These are phyloP conservation scores for Plenodomus tracheiphilus DNA, from an alignment of 2,329 filamentous ascomycete species.

Conservation along the genomic window DNA sequence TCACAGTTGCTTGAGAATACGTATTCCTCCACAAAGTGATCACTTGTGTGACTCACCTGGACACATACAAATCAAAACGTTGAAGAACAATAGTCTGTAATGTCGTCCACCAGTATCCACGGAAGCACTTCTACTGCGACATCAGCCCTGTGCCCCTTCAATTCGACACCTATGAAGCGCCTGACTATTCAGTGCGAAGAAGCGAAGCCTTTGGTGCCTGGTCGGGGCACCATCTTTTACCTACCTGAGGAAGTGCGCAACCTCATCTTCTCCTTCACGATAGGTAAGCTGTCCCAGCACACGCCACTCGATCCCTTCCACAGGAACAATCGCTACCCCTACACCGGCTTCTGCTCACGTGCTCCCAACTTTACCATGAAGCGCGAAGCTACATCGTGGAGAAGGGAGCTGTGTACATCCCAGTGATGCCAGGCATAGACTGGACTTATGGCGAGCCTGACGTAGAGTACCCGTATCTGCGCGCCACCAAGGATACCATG, in stretches of 20 bases:
- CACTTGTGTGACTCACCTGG: too few relatives aligned
- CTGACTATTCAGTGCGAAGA: neutral
- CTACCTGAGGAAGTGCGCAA: slow-evolving; percentile 8
- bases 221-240: slow-evolving; percentile 1
- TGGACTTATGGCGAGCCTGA: neutral
- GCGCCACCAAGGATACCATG: slow-evolving; percentile 5
- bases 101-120: too few relatives aligned
- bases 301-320: slow-evolving; percentile 1
- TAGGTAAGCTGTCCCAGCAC: slow-evolving; percentile 1
- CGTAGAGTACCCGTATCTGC: neutral
- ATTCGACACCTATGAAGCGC: neutral
- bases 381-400: slow-evolving; percentile 3
- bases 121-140: too few relatives aligned
- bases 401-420: slow-evolving; percentile 2
- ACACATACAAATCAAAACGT: too few relatives aligned
- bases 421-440: slow-evolving; percentile 2
- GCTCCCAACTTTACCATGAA: slow-evolving; percentile 2
- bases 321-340: slow-evolving; percentile 1
- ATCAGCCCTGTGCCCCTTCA: too few relatives aligned
- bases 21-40: too few relatives aligned
- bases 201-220: neutral
- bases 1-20: too few relatives aligned
- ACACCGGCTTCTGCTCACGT: neutral
- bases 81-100: too few relatives aligned
- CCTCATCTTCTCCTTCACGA: slow-evolving; percentile 1